Evolutionary conservation across 257 asterid genomes (phyloP).

Genomic region (Solanum dulcamara): DNA sequence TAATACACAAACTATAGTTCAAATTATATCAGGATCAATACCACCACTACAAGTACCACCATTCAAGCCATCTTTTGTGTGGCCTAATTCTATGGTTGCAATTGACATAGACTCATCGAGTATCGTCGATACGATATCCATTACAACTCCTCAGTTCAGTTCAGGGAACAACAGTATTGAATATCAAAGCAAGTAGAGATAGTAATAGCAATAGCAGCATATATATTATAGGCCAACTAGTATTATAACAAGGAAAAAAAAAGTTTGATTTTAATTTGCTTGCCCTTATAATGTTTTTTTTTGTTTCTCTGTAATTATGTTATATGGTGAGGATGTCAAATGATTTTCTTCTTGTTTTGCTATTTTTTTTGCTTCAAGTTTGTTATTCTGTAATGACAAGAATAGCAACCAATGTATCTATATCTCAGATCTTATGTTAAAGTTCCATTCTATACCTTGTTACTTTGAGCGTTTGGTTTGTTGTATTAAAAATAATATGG

Average conservation of each 20-base stretch:
- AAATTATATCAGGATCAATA: slow-evolving; percentile 16
- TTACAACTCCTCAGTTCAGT: slow-evolving; percentile 25
- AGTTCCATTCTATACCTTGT: not conserved
- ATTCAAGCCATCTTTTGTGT: slow-evolving; percentile 30
- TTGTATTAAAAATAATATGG: not conserved
- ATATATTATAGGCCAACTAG: not conserved
- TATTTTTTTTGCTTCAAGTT: not conserved
- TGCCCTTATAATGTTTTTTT: not conserved
- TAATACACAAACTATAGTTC: slow-evolving; percentile 14
- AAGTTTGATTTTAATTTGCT: not conserved
- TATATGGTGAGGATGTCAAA: not conserved
- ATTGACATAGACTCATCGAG: slow-evolving; percentile 4
- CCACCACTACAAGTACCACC: slow-evolving; percentile 23
- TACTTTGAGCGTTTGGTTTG: not conserved
- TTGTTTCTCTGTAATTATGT: not conserved
- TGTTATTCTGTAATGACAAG: not conserved
- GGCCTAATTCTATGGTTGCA: slow-evolving; percentile 19
- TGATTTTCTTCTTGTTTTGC: not conserved
- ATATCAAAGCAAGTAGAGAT: slow-evolving; percentile 35
- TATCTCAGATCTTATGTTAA: not conserved
- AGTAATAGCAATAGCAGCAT: not conserved
- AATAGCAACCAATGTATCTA: not conserved
- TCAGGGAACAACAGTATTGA: slow-evolving; percentile 46
- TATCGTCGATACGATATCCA: slow-evolving; percentile 7
- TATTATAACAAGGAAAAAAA: not conserved